Conservation (phyloP, 1,284 basidiomycete genomes). For the Trichosporon ovoides region DNA sequence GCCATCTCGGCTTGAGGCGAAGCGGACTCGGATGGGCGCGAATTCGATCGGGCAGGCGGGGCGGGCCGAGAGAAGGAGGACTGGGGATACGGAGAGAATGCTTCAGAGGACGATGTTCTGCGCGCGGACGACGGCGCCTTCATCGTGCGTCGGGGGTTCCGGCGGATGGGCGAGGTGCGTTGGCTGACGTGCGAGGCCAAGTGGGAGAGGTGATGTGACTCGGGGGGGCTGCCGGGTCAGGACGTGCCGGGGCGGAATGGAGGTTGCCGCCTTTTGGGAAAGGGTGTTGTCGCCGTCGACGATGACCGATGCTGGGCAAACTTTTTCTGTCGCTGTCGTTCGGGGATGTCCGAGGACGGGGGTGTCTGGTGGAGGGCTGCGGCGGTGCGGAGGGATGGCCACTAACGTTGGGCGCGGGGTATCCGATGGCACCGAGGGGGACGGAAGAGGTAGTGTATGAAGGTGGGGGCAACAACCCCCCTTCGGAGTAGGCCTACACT, state of each 20-base stretch:
- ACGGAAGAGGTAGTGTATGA: conserved; percentile 2
- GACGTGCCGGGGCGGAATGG: neutral
- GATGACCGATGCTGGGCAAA: neutral
- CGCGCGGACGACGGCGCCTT: conserved; percentile 26
- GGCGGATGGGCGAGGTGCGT: neutral
- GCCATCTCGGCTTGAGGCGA: neutral
- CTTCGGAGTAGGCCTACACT: conserved; percentile 6
- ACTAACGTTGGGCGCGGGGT: neutral
- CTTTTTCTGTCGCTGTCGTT: neutral
- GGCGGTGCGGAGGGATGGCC: conserved; percentile 12
- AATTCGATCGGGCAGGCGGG: conserved; percentile 9
- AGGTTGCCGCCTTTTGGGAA: neutral
- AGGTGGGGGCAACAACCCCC: neutral
- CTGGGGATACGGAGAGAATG: conserved; percentile 25
- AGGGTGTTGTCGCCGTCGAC: conserved; percentile 1
- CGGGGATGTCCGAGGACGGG: conserved; percentile 1
- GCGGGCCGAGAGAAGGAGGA: conserved; percentile 17
- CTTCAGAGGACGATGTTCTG: conserved; percentile 16
- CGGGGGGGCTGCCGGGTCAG: neutral
- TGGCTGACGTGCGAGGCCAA: conserved; percentile 4
- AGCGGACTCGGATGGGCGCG: neutral
- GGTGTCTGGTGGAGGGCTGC: neutral
- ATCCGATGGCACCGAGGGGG: conserved; percentile 1
- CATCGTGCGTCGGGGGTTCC: conserved; percentile 18
- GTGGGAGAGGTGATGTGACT: neutral